A percentile compares a stretch with the other conserved stretches of the same genome.
phyloP scores from a whole-genome alignment of 768 basidiomycete genomes.

The Pleurotus djamor region DNA sequence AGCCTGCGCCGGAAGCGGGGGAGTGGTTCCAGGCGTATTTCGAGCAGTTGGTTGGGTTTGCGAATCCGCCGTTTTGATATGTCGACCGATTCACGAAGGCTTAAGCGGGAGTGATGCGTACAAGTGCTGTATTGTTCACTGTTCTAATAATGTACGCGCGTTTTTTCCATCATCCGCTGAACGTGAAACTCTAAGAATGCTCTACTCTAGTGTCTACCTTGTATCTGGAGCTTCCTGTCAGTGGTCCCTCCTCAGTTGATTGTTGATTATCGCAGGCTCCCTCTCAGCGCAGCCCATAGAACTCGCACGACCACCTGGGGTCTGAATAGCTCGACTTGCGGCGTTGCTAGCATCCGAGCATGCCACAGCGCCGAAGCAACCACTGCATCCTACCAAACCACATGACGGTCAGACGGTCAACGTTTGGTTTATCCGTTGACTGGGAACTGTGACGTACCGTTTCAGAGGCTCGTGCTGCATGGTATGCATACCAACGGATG shows the following conservation, averaged over 20 bases:
- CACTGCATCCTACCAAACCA: constrained; percentile 6
- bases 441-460: neutral
- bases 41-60: constrained; percentile 22
- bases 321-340: constrained; percentile 7
- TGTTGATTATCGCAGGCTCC: no score
- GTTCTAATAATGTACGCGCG: no score
- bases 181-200: no score
- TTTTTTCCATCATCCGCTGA: no score
- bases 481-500: neutral
- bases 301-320: neutral
- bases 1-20: constrained; percentile 34
- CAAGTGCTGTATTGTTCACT: no score
- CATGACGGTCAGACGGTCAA: constrained; percentile 1
- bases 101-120: no score
- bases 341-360: constrained; percentile 12
- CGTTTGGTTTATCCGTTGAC: neutral
- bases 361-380: constrained; percentile 15
- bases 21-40: constrained; percentile 32
- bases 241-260: no score
- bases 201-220: no score
- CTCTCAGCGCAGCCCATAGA: neutral
- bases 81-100: no score
- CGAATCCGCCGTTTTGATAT: constrained; percentile 20
- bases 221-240: no score
- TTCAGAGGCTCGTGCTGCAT: neutral